A percentile compares a stretch with the other conserved stretches of the same genome.
Evolutionary conservation across 108 stramenopile genomes (phyloP).

Genomic region (Skeletonema marinoi): DNA sequence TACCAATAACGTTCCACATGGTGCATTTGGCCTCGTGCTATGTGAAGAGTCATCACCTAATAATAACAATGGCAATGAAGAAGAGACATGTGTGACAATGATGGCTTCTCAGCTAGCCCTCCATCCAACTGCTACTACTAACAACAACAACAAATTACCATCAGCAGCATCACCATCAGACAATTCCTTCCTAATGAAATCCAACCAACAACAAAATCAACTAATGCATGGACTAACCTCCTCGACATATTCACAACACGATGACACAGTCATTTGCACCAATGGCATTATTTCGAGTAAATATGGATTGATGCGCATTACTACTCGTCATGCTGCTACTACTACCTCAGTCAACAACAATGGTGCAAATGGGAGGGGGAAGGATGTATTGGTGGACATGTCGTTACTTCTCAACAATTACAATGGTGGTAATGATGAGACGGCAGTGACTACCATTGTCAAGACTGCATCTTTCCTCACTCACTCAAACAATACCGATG

Average conservation of each 20-base stretch:
- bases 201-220: background rate
- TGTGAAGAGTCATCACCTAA: background rate
- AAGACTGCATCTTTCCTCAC: background rate
- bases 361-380: background rate
- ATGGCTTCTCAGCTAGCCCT: background rate
- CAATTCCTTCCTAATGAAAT: background rate
- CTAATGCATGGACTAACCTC: conserved; percentile 13
- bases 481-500: background rate
- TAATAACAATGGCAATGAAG: background rate
- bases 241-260: background rate
- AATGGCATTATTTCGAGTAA: conserved; percentile 10
- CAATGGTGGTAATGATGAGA: background rate
- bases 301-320: conserved; percentile 2
- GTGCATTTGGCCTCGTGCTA: background rate
- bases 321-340: background rate
- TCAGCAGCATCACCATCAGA: background rate
- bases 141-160: background rate
- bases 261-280: conserved; percentile 17
- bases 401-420: background rate
- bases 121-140: background rate
- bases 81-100: background rate
- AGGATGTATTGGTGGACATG: background rate
- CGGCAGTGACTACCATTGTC: background rate
- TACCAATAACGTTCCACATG: background rate
- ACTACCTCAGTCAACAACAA: background rate